These are phyloP conservation scores for Pythium dissimile DNA, from an alignment of 352 stramenopile genomes.

Conservation along the genomic window DNA sequence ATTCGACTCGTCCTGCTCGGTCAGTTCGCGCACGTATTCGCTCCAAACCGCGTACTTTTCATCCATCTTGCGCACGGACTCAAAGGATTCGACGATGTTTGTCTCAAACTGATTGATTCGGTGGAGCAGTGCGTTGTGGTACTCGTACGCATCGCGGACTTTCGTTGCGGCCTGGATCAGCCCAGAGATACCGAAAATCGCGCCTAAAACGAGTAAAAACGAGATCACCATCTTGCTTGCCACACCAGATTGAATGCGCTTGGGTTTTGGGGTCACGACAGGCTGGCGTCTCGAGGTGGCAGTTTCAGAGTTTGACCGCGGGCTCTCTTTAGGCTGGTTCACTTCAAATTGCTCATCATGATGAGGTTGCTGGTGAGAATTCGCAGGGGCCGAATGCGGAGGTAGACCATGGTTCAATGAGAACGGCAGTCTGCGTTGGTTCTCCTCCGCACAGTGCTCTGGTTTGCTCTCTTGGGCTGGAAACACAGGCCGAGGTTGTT, in stretches of 20 bases:
- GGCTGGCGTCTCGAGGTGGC: background rate
- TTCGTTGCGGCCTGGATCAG: constrained; percentile 45
- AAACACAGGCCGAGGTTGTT: too few relatives aligned
- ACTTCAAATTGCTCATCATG: too few relatives aligned
- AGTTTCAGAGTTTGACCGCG: background rate
- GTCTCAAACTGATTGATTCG: constrained; percentile 58
- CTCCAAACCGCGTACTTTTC: constrained; percentile 70
- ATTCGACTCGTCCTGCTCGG: constrained; percentile 65
- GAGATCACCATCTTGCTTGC: constrained; percentile 27
- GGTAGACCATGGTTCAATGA: background rate
- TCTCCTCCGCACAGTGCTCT: too few relatives aligned
- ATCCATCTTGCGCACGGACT: constrained; percentile 61
- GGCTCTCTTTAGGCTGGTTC: too few relatives aligned
- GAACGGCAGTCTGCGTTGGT: background rate
- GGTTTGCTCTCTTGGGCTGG: too few relatives aligned
- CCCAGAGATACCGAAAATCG: constrained; percentile 50
- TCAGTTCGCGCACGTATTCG: constrained; percentile 65
- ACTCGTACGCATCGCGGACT: constrained; percentile 56
- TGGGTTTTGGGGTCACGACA: constrained; percentile 12
- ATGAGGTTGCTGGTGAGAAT: too few relatives aligned
- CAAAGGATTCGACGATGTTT: constrained; percentile 64
- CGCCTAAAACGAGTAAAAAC: constrained; percentile 35
- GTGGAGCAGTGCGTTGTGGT: constrained; percentile 51
- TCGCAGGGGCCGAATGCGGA: background rate
- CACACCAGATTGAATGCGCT: constrained; percentile 15